Percentiles rank a stretch among this genome's conserved stretches.
Conservation (phyloP, 1,284 basidiomycete species). For the Trametes polyzona region DNA sequence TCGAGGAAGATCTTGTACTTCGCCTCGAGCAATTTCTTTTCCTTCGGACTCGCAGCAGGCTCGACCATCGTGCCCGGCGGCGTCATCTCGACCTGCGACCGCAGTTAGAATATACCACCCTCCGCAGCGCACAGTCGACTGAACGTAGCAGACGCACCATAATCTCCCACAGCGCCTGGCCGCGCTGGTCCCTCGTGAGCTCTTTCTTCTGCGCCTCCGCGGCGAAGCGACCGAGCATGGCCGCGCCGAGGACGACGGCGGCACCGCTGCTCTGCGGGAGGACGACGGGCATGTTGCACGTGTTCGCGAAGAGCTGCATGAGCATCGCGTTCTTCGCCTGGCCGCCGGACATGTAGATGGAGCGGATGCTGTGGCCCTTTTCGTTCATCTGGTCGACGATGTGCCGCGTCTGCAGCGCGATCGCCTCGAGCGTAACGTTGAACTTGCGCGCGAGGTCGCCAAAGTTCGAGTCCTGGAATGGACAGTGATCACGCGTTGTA, state of each 20-base stretch:
- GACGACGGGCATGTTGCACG: constrained; percentile 83
- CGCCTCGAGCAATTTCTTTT: constrained; percentile 79
- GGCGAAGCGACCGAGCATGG: constrained; percentile 93
- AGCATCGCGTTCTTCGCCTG: constrained; percentile 85
- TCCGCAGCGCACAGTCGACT: not conserved
- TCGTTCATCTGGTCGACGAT: constrained; percentile 92
- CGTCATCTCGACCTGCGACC: constrained; percentile 90
- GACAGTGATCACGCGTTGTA: not conserved
- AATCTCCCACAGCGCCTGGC: constrained; percentile 84
- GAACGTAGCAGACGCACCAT: constrained; percentile 65
- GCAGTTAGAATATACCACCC: not conserved
- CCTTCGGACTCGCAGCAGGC: constrained; percentile 65
- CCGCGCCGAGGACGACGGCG: constrained; percentile 91
- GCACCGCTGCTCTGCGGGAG: constrained; percentile 79
- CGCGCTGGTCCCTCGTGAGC: constrained; percentile 55
- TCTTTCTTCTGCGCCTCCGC: constrained; percentile 55
- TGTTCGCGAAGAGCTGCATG: constrained; percentile 90
- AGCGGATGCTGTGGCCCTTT: constrained; percentile 83
- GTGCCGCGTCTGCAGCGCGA: constrained; percentile 94
- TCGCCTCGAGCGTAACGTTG: constrained; percentile 90
- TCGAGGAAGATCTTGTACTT: constrained; percentile 97
- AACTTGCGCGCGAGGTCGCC: constrained; percentile 90
- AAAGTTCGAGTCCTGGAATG: constrained; percentile 67
- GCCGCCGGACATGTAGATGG: constrained; percentile 93
- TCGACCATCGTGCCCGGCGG: constrained; percentile 77